These are phyloP conservation scores for Diaporthe vexans DNA, from an alignment of 2,329 filamentous ascomycete genomes.

Conservation along the genomic window DNA sequence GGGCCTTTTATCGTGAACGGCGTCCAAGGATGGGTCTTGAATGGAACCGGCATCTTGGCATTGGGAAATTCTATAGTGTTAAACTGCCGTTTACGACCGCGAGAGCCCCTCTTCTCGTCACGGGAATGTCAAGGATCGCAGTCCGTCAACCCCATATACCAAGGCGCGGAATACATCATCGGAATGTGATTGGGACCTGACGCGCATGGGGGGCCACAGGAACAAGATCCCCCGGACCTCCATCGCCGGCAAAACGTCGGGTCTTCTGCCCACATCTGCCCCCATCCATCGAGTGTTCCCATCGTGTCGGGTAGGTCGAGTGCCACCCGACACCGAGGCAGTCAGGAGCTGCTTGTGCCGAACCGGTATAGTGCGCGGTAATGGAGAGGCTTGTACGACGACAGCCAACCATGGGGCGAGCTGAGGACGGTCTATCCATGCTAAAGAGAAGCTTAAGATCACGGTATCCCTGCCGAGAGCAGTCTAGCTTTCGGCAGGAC, in stretches of 20 bases:
- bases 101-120: constrained; percentile 23
- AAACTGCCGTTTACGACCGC: constrained; percentile 1
- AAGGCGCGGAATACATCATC: constrained; percentile 21
- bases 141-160: constrained; percentile 24
- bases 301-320: constrained; percentile 23
- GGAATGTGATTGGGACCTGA: constrained; percentile 21
- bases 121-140: constrained; percentile 16
- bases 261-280: neutral
- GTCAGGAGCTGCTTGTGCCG: neutral
- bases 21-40: neutral
- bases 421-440: neutral
- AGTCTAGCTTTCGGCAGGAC: constrained; percentile 6
- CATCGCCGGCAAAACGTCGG: constrained; percentile 21
- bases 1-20: constrained; percentile 13
- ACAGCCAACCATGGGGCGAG: neutral
- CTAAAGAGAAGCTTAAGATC: neutral
- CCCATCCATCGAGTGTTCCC: constrained; percentile 4
- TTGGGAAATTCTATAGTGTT: constrained; percentile 6
- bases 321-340: constrained; percentile 10
- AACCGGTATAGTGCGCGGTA: neutral
- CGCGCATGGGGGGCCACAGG: neutral
- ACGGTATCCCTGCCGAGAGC: constrained; percentile 6
- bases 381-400: neutral
- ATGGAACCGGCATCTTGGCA: constrained; percentile 23
- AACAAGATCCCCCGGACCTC: neutral